These are phyloP conservation scores for Podospora pseudocomata DNA, from an alignment of 495 filamentous ascomycete genomes.

Conservation along the genomic window DNA sequence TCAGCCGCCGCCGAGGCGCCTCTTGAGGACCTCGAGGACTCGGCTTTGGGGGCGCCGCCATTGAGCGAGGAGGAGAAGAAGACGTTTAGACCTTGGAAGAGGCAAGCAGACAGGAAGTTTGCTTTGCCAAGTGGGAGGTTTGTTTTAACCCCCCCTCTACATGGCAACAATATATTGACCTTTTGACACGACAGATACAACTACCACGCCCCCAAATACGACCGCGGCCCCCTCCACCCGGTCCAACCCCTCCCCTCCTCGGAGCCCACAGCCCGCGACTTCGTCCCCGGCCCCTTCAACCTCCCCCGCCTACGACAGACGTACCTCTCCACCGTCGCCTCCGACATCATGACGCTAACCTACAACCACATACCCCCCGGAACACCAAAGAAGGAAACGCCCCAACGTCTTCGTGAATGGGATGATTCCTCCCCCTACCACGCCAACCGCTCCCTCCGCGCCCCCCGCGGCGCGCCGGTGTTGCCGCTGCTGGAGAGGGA, in stretches of 20 bases:
- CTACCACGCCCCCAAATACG: conserved; percentile 86
- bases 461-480: conserved; percentile 62
- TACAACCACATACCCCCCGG: conserved; percentile 80
- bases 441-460: conserved; percentile 80
- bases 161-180: background rate
- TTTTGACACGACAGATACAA: conserved; percentile 65
- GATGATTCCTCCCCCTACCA: conserved; percentile 89
- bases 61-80: conserved; percentile 34
- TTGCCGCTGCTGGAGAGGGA: conserved; percentile 70
- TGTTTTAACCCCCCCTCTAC: background rate
- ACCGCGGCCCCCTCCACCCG: conserved; percentile 89
- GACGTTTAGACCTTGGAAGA: conserved; percentile 40
- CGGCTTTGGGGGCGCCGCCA: conserved; percentile 33
- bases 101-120: conserved; percentile 40
- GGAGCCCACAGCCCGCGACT: conserved; percentile 80
- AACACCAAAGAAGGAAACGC: conserved; percentile 56
- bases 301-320: conserved; percentile 85
- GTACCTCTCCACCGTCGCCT: conserved; percentile 75
- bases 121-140: conserved; percentile 40
- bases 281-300: conserved; percentile 90
- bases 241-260: conserved; percentile 80
- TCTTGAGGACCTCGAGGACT: conserved; percentile 41
- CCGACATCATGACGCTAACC: conserved; percentile 85
- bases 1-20: conserved; percentile 28
- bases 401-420: conserved; percentile 77